These are phyloP conservation scores for Halocafeteria seosinensis DNA, from an alignment of 108 stramenopile species.

Conservation along the genomic window DNA sequence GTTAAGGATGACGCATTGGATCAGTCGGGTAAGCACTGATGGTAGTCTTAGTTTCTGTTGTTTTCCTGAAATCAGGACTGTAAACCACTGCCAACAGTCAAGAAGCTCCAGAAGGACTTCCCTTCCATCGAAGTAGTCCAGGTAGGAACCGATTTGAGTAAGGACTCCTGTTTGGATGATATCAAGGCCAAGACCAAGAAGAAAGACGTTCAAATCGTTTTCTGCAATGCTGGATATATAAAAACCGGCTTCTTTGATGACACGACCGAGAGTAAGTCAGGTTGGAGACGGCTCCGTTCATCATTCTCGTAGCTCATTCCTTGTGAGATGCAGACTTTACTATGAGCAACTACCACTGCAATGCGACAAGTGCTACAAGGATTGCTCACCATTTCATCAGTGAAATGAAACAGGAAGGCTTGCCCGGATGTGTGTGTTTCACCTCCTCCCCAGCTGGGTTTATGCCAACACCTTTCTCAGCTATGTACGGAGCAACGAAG, in stretches of 20 bases:
- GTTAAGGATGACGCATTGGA: slow-evolving; percentile 70
- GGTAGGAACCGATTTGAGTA: slow-evolving; percentile 65
- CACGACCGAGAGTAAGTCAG: slow-evolving; percentile 38
- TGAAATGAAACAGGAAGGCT: slow-evolving; percentile 46
- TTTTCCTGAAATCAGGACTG: too few species aligned
- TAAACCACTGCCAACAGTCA: too few species aligned
- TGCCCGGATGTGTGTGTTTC: slow-evolving; percentile 76
- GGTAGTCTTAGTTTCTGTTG: too few species aligned
- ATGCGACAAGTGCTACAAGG: slow-evolving; percentile 63
- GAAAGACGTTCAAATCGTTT: slow-evolving; percentile 21
- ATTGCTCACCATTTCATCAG: slow-evolving; percentile 80
- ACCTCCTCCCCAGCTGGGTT: slow-evolving; percentile 88
- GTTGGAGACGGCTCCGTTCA: neutral
- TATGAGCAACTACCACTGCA: slow-evolving; percentile 7
- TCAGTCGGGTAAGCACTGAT: slow-evolving; percentile 29
- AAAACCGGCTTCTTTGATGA: slow-evolving; percentile 95
- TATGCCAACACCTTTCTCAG: slow-evolving; percentile 90
- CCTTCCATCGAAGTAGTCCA: slow-evolving; percentile 61
- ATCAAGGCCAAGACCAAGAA: slow-evolving; percentile 67
- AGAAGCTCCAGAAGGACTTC: slow-evolving; percentile 50
- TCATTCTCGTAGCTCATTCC: neutral
- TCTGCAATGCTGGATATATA: slow-evolving; percentile 74
- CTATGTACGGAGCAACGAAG: slow-evolving; percentile 94
- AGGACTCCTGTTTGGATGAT: slow-evolving; percentile 51
- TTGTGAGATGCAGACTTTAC: neutral